These are phyloP conservation scores for Solanum paucissectum DNA, from an alignment of 257 asterid species.

Conservation along the genomic window DNA sequence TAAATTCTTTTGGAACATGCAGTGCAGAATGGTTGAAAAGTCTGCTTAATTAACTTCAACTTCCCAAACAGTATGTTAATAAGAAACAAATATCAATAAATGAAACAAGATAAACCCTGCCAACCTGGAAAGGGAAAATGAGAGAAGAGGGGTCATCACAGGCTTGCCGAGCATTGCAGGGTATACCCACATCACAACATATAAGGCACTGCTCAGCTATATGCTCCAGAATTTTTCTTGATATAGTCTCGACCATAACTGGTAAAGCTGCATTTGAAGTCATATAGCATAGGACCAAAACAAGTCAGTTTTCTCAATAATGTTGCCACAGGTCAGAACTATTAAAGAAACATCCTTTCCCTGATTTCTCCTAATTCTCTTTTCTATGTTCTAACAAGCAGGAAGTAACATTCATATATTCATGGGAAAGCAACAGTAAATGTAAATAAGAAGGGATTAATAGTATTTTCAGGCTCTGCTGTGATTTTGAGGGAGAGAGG, in stretches of 20 bases:
- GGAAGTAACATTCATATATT: not conserved
- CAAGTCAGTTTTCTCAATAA: not conserved
- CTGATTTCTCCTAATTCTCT: not conserved
- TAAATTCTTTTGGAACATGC: not conserved
- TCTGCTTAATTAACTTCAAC: not conserved
- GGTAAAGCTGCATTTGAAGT: slow-evolving; percentile 56
- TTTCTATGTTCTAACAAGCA: not conserved
- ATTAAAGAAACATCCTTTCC: not conserved
- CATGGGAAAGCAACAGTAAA: not conserved
- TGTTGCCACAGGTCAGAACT: not conserved
- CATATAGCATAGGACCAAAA: not conserved
- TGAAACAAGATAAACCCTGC: not conserved
- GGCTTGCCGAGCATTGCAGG: slow-evolving; percentile 75
- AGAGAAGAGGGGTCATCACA: slow-evolving; percentile 70
- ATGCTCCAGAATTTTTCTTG: slow-evolving; percentile 62
- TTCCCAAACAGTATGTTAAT: not conserved
- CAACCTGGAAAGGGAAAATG: slow-evolving; percentile 92
- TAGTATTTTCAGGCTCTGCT: not conserved
- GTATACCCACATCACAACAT: slow-evolving; percentile 79
- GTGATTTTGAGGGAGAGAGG: not conserved
- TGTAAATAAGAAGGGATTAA: not conserved
- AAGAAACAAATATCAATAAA: not conserved
- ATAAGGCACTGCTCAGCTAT: slow-evolving; percentile 86
- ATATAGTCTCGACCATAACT: slow-evolving; percentile 73
- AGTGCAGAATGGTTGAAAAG: not conserved